Percentiles rank a stretch among this genome's conserved stretches.
Conservation (phyloP, 208 protist genomes). For the Wallacemonas rigidus region DNA sequence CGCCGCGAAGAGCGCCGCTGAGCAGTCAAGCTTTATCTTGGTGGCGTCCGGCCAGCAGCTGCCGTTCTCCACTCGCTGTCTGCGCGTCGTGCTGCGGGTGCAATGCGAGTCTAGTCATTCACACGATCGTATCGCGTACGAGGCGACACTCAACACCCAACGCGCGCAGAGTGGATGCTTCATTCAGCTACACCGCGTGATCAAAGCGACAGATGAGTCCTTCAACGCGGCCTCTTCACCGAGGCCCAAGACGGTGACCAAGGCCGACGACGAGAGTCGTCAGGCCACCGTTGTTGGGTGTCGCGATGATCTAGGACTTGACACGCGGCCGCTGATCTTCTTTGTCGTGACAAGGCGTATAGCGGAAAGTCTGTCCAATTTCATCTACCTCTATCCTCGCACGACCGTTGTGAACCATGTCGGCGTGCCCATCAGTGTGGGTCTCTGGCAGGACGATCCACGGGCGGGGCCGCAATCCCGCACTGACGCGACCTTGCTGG, state of each 20-base stretch:
- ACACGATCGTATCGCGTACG: conserved; percentile 17
- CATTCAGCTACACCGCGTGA: conserved; percentile 16
- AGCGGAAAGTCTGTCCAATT: conserved; percentile 44
- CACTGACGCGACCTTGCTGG: conserved; percentile 32
- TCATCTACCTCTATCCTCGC: conserved; percentile 65
- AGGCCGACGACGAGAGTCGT: too few relatives aligned
- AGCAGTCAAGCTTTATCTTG: conserved; percentile 2
- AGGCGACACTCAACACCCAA: conserved; percentile 22
- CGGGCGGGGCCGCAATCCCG: conserved; percentile 43
- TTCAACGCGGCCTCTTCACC: not conserved
- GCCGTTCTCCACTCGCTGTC: conserved; percentile 25
- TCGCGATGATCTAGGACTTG: conserved; percentile 23
- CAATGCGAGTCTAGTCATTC: conserved; percentile 6
- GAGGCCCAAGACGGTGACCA: too few relatives aligned
- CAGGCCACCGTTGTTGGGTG: not conserved
- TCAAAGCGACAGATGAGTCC: not conserved
- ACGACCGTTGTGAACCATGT: conserved; percentile 75
- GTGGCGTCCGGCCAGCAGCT: conserved; percentile 28
- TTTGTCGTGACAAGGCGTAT: conserved; percentile 54
- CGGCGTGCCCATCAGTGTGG: conserved; percentile 57
- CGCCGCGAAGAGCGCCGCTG: not conserved
- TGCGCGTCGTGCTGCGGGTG: conserved; percentile 24
- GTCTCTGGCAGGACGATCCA: conserved; percentile 60
- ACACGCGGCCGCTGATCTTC: conserved; percentile 50
- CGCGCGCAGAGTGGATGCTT: conserved; percentile 15